Conservation (phyloP, 495 filamentous ascomycete genomes). For the Choiromyces venosus region DNA sequence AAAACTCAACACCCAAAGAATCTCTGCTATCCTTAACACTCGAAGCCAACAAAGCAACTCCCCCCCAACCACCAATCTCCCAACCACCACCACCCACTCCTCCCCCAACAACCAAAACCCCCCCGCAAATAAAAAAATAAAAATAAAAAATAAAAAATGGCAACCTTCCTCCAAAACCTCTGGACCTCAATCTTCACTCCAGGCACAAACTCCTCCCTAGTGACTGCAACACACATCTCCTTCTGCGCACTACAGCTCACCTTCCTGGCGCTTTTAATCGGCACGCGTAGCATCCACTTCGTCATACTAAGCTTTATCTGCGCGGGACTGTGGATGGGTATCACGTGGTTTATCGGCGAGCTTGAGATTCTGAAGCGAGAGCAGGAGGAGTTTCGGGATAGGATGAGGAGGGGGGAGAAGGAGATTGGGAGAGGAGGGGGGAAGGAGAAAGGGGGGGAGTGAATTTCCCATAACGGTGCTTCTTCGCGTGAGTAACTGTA, state of each 20-base stretch:
- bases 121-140: background rate
- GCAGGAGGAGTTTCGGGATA: conserved; percentile 59
- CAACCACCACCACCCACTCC: background rate
- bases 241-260: conserved; percentile 80
- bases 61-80: background rate
- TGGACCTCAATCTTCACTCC: conserved; percentile 90
- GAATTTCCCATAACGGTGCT: background rate
- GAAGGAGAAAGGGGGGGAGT: conserved; percentile 40
- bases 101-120: background rate
- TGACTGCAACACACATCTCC: conserved; percentile 82
- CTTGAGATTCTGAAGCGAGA: conserved; percentile 58
- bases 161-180: conserved; percentile 71
- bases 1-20: background rate
- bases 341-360: conserved; percentile 95
- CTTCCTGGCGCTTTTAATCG: conserved; percentile 67
- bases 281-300: conserved; percentile 86
- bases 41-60: background rate
- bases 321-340: conserved; percentile 78
- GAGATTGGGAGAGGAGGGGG: conserved; percentile 43
- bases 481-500: too few relatives aligned
- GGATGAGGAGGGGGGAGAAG: conserved; percentile 45
- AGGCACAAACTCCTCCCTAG: conserved; percentile 76
- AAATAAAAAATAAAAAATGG: conserved; percentile 53
- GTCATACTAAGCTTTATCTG: conserved; percentile 69
- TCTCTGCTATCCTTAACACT: background rate